These are phyloP conservation scores for Ceratobasidium sp. DNA, from an alignment of 1,284 basidiomycete genomes.

Conservation along the genomic window DNA sequence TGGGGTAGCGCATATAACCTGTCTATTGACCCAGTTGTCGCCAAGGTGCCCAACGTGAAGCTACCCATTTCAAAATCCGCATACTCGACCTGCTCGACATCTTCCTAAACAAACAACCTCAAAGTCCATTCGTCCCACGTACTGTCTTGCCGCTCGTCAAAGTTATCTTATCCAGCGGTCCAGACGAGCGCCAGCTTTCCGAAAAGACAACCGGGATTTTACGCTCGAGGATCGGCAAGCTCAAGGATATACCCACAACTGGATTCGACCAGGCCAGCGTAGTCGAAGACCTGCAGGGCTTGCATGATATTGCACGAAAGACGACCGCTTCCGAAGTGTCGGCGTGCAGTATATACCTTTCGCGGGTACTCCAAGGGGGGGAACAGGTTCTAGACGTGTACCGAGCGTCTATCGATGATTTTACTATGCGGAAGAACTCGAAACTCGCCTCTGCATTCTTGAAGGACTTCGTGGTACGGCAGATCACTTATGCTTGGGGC, in stretches of 20 bases:
- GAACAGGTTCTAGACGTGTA: constrained; percentile 69
- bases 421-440: constrained; percentile 84
- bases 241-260: constrained; percentile 72
- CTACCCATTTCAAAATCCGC: constrained; percentile 94
- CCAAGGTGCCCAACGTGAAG: constrained; percentile 77
- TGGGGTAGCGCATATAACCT: constrained; percentile 11
- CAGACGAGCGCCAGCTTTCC: constrained; percentile 85
- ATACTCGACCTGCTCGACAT: constrained; percentile 92
- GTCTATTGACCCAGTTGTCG: constrained; percentile 46
- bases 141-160: constrained; percentile 83
- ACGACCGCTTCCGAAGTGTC: constrained; percentile 73
- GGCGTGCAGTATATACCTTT: constrained; percentile 79
- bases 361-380: constrained; percentile 64
- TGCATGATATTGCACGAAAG: constrained; percentile 82
- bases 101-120: constrained; percentile 81
- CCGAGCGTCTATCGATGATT: constrained; percentile 78
- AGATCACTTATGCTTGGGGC: constrained; percentile 76
- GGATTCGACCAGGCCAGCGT: constrained; percentile 63
- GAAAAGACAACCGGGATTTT: constrained; percentile 88
- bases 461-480: constrained; percentile 80
- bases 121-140: constrained; percentile 73
- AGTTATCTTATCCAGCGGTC: constrained; percentile 72
- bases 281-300: constrained; percentile 67
- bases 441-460: constrained; percentile 82
- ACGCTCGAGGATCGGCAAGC: constrained; percentile 77